A percentile compares a stretch with the other conserved stretches of the same genome.
These are phyloP conservation scores for Stromatinia cepivora DNA, from an alignment of 2,329 filamentous ascomycete genomes.

Conservation along the genomic window DNA sequence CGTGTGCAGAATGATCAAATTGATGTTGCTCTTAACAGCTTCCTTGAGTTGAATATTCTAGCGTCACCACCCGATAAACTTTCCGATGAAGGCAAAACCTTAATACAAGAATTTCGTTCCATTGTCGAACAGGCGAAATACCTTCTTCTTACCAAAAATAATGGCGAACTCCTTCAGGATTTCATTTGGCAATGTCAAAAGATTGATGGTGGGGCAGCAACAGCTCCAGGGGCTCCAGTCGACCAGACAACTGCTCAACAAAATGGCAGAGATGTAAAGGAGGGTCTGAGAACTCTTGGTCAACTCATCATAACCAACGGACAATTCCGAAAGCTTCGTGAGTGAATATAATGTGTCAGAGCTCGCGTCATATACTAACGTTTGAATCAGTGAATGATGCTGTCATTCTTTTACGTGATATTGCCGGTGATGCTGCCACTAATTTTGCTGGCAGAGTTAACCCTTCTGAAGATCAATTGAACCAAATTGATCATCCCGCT, in stretches of 20 bases:
- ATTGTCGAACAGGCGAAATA: slow-evolving; percentile 84
- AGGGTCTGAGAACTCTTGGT: slow-evolving; percentile 84
- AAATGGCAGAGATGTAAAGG: slow-evolving; percentile 78
- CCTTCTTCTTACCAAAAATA: slow-evolving; percentile 88
- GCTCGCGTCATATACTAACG: slow-evolving; percentile 29
- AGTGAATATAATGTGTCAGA: slow-evolving; percentile 10
- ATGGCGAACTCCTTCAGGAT: slow-evolving; percentile 90
- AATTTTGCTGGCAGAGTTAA: slow-evolving; percentile 75
- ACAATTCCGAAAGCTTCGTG: slow-evolving; percentile 52
- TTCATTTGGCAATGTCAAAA: slow-evolving; percentile 93
- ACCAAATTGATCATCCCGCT: slow-evolving; percentile 78
- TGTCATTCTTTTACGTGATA: slow-evolving; percentile 78
- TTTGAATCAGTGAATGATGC: slow-evolving; percentile 67
- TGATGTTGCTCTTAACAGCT: slow-evolving; percentile 89
- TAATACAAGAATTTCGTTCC: slow-evolving; percentile 74
- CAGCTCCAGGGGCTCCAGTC: slow-evolving; percentile 64
- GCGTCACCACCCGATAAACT: slow-evolving; percentile 71
- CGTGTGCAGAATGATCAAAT: slow-evolving; percentile 64
- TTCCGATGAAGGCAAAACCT: slow-evolving; percentile 75
- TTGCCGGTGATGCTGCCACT: slow-evolving; percentile 83
- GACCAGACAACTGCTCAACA: slow-evolving; percentile 76
- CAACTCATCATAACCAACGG: slow-evolving; percentile 92
- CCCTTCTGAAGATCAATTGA: slow-evolving; percentile 74
- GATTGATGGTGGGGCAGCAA: slow-evolving; percentile 63
- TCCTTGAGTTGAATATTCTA: slow-evolving; percentile 70